Evolutionary conservation across 768 basidiomycete genomes (phyloP).

Genomic region (Xerocomus spinulosus): DNA sequence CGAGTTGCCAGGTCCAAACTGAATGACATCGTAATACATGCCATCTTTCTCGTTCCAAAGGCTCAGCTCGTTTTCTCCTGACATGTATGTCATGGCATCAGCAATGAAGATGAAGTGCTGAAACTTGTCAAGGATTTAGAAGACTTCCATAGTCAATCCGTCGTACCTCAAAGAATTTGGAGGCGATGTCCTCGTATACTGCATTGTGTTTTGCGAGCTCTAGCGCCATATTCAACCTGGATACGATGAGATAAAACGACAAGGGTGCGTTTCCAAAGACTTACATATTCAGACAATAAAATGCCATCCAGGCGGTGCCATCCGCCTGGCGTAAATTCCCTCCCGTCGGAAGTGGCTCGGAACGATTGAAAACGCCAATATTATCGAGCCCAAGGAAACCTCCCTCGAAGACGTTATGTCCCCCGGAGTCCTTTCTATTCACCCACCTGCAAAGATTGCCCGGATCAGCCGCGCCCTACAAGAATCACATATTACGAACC

Average conservation of each 20-base stretch:
- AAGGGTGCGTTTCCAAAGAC: slow-evolving; percentile 16
- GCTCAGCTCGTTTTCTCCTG: slow-evolving; percentile 71
- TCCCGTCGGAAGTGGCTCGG: slow-evolving; percentile 93
- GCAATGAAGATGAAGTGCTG: slow-evolving; percentile 98
- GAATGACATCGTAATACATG: slow-evolving; percentile 97
- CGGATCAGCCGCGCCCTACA: neutral
- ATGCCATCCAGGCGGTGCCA: slow-evolving; percentile 99
- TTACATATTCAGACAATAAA: slow-evolving; percentile 95
- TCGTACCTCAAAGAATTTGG: slow-evolving; percentile 87
- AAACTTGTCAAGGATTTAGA: slow-evolving; percentile 14
- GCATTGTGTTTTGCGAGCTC: slow-evolving; percentile 97
- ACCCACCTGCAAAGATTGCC: slow-evolving; percentile 69
- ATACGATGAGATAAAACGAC: slow-evolving; percentile 2
- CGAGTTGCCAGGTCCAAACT: slow-evolving; percentile 73
- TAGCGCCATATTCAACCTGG: slow-evolving; percentile 91
- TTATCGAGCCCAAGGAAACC: slow-evolving; percentile 98
- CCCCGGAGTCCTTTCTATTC: slow-evolving; percentile 92
- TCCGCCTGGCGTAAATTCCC: slow-evolving; percentile 94
- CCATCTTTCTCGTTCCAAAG: slow-evolving; percentile 97
- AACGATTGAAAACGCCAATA: slow-evolving; percentile 96
- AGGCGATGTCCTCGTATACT: slow-evolving; percentile 98
- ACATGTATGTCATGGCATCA: slow-evolving; percentile 94
- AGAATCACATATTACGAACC: slow-evolving; percentile 42
- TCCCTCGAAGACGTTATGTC: slow-evolving; percentile 96
- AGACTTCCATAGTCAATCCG: neutral